phyloP scores from a whole-genome alignment of 2,329 filamentous ascomycete genomes.

The Cadophora gregata region DNA sequence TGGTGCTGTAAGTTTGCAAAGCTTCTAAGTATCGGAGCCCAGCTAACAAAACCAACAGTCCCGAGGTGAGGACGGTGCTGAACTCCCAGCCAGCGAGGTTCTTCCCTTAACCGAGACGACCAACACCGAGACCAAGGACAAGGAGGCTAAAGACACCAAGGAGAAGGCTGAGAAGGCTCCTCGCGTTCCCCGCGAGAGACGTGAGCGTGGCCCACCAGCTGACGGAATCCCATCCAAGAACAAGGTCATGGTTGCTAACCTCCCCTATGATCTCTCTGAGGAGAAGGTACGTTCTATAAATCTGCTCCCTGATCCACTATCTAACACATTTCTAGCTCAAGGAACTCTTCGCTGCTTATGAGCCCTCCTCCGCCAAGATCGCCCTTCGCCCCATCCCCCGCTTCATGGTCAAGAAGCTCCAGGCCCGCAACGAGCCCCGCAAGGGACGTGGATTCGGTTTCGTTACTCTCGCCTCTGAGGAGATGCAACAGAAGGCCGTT shows the following conservation, averaged over 20 bases:
- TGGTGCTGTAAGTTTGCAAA: constrained; percentile 62
- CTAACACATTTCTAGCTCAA: constrained; percentile 71
- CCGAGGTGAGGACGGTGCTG: constrained; percentile 48
- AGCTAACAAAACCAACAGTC: constrained; percentile 37
- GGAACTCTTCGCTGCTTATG: constrained; percentile 93
- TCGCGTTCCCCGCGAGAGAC: constrained; percentile 64
- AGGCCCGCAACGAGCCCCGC: constrained; percentile 95
- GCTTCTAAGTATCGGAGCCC: background rate
- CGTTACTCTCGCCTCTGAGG: constrained; percentile 93
- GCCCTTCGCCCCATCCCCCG: constrained; percentile 97
- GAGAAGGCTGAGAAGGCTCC: constrained; percentile 46
- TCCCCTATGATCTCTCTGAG: constrained; percentile 97
- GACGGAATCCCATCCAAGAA: constrained; percentile 98
- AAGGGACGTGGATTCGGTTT: constrained; percentile 99
- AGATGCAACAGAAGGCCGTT: constrained; percentile 96
- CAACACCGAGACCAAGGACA: constrained; percentile 57
- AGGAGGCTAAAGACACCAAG: constrained; percentile 52
- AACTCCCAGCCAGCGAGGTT: constrained; percentile 57
- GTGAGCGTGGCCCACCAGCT: constrained; percentile 92
- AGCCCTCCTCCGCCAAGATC: constrained; percentile 95
- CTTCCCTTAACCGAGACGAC: constrained; percentile 67
- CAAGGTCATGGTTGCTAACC: constrained; percentile 99
- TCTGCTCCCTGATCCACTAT: background rate
- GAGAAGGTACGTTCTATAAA: constrained; percentile 74
- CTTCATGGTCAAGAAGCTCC: constrained; percentile 99